A percentile compares a stretch with the other conserved stretches of the same genome.
Evolutionary conservation across 2,329 filamentous ascomycete genomes (phyloP).

Genomic region (Fusarium beomiforme): DNA sequence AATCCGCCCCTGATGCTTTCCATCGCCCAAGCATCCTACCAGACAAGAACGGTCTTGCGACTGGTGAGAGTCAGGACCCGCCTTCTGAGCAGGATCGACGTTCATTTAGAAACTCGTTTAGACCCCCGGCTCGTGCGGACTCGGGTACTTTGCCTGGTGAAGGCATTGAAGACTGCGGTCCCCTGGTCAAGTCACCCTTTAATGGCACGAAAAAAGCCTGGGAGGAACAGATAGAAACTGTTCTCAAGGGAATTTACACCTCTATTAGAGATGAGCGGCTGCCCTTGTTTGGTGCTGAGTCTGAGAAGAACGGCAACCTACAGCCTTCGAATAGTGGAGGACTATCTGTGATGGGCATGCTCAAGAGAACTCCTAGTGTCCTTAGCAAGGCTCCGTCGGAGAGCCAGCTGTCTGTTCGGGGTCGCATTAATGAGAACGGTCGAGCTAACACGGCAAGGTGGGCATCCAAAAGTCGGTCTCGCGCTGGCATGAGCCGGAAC

Average conservation of each 20-base stretch:
- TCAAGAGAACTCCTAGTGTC: constrained; percentile 89
- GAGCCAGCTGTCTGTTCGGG: constrained; percentile 73
- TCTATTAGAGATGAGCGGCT: constrained; percentile 90
- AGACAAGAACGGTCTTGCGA: constrained; percentile 50
- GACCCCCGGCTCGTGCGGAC: constrained; percentile 55
- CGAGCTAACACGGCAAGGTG: constrained; percentile 72
- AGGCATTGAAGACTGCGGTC: constrained; percentile 67
- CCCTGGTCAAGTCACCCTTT: constrained; percentile 81
- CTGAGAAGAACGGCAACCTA: constrained; percentile 52
- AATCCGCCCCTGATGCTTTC: constrained; percentile 75
- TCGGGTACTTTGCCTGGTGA: constrained; percentile 55
- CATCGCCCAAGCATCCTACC: constrained; percentile 67
- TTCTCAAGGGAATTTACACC: constrained; percentile 89
- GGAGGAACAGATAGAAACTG: constrained; percentile 89
- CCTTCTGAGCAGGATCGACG: constrained; percentile 53
- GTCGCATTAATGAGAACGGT: constrained; percentile 71
- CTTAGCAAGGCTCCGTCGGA: constrained; percentile 95
- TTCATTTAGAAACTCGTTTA: constrained; percentile 60
- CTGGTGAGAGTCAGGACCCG: constrained; percentile 46
- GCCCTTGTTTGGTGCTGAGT: constrained; percentile 80
- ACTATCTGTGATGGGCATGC: constrained; percentile 78
- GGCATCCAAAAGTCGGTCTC: constrained; percentile 86
- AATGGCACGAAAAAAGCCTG: constrained; percentile 80
- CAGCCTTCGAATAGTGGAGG: constrained; percentile 66
- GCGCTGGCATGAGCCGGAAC: constrained; percentile 77